These are phyloP conservation scores for Gracilaria domingensis DNA, from an alignment of 23 red algal genomes.

Conservation along the genomic window DNA sequence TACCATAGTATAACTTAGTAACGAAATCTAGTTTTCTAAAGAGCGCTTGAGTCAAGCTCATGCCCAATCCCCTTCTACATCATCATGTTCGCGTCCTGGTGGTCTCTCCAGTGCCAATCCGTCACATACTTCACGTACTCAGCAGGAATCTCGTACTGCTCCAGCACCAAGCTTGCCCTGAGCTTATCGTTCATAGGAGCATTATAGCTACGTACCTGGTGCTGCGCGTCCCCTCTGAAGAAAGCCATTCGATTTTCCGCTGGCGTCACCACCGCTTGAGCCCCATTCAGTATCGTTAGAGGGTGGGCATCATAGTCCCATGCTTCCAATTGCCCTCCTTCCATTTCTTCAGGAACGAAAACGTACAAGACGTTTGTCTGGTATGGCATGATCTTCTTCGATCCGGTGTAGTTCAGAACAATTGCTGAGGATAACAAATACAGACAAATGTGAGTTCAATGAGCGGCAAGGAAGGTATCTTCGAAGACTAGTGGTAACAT, in stretches of 20 bases:
- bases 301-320: conserved; percentile 41
- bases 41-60: not conserved
- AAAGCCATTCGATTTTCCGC: conserved; percentile 53
- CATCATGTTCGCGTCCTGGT: conserved; percentile 42
- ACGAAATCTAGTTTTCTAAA: too few relatives aligned
- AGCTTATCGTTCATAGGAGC: conserved; percentile 36
- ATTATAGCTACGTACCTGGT: conserved; percentile 50
- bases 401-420: conserved; percentile 36
- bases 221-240: conserved; percentile 54
- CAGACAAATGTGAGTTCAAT: not conserved
- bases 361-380: conserved; percentile 57
- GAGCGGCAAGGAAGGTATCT: not conserved
- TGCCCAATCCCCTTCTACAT: not conserved
- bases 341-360: conserved; percentile 47
- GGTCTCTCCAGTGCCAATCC: conserved; percentile 51
- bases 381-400: conserved; percentile 50
- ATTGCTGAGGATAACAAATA: conserved; percentile 1
- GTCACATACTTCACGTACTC: conserved; percentile 7
- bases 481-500: not conserved
- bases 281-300: not conserved
- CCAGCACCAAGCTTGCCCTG: conserved; percentile 54
- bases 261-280: conserved; percentile 13
- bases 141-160: conserved; percentile 37
- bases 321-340: conserved; percentile 53
- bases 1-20: too few relatives aligned